These are phyloP conservation scores for Marchantia polymorpha DNA, from an alignment of 225 moss, liverwort and hornwort genomes.

Conservation along the genomic window DNA sequence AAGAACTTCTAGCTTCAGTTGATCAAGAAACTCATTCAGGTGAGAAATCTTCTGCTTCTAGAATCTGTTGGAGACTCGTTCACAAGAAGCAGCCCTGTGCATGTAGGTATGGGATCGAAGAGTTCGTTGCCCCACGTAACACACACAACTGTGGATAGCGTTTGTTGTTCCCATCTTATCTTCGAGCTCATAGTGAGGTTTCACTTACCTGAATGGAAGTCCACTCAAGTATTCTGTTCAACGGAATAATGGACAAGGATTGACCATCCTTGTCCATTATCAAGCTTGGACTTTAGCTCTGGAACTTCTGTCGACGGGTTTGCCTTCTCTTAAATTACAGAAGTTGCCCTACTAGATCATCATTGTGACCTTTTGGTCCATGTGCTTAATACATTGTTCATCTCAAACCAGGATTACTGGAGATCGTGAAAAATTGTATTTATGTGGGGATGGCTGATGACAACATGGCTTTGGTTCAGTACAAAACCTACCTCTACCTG, in stretches of 20 bases:
- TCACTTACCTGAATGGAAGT: too few relatives aligned
- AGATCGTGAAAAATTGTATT: conserved; percentile 77
- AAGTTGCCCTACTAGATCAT: too few relatives aligned
- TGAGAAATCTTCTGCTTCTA: conserved; percentile 15
- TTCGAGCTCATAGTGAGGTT: too few relatives aligned
- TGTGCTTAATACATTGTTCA: neutral
- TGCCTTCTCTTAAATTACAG: neutral
- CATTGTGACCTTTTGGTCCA: neutral
- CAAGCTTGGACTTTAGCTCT: too few relatives aligned
- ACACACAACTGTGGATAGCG: neutral
- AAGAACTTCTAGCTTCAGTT: conserved; percentile 77
- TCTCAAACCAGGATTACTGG: conserved; percentile 56
- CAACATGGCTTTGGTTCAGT: conserved; percentile 75
- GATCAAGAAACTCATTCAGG: conserved; percentile 88
- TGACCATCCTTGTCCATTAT: too few relatives aligned
- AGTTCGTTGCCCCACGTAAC: neutral
- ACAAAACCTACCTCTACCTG: conserved; percentile 84
- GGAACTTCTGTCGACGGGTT: neutral
- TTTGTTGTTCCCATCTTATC: too few relatives aligned
- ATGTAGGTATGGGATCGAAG: neutral
- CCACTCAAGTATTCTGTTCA: too few relatives aligned
- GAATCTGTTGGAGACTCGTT: neutral
- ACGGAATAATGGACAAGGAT: too few relatives aligned
- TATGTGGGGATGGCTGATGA: conserved; percentile 94
- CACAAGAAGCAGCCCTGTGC: neutral